Percentiles rank a stretch among this genome's conserved stretches.
phyloP scores from a whole-genome alignment of 805 yeast species.

The Wickerhamomyces bisporus region DNA sequence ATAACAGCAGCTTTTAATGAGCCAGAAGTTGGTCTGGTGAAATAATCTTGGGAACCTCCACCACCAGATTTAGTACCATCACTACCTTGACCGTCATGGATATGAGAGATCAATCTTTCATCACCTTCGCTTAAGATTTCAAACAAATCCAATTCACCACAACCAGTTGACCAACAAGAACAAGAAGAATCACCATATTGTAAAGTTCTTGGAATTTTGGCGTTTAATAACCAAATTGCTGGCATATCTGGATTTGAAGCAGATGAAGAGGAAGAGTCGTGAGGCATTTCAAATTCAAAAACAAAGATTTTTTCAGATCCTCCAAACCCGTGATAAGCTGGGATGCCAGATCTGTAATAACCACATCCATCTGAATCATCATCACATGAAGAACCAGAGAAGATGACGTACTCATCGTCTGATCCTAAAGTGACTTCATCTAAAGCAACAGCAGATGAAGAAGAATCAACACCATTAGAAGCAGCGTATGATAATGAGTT shows the following conservation, averaged over 20 bases:
- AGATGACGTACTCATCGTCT: slow-evolving; percentile 75
- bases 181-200: slow-evolving; percentile 85
- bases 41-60: slow-evolving; percentile 85
- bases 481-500: slow-evolving; percentile 85
- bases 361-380: slow-evolving; percentile 60
- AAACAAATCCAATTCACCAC: slow-evolving; percentile 96
- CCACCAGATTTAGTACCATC: slow-evolving; percentile 59
- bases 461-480: slow-evolving; percentile 69
- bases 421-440: slow-evolving; percentile 65
- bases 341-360: slow-evolving; percentile 76
- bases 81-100: slow-evolving; percentile 80
- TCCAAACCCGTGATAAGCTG: slow-evolving; percentile 92
- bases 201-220: slow-evolving; percentile 92
- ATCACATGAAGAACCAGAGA: slow-evolving; percentile 64
- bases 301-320: slow-evolving; percentile 83
- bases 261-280: slow-evolving; percentile 40
- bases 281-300: slow-evolving; percentile 93
- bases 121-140: slow-evolving; percentile 81
- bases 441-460: slow-evolving; percentile 64
- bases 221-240: slow-evolving; percentile 93
- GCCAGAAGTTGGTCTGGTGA: slow-evolving; percentile 72
- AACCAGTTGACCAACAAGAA: slow-evolving; percentile 96
- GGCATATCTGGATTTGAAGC: slow-evolving; percentile 88
- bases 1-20: slow-evolving; percentile 88
- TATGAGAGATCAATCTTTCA: slow-evolving; percentile 66